These are phyloP conservation scores for Lignosus rhinocerotis DNA, from an alignment of 1,284 basidiomycete species.

Conservation along the genomic window DNA sequence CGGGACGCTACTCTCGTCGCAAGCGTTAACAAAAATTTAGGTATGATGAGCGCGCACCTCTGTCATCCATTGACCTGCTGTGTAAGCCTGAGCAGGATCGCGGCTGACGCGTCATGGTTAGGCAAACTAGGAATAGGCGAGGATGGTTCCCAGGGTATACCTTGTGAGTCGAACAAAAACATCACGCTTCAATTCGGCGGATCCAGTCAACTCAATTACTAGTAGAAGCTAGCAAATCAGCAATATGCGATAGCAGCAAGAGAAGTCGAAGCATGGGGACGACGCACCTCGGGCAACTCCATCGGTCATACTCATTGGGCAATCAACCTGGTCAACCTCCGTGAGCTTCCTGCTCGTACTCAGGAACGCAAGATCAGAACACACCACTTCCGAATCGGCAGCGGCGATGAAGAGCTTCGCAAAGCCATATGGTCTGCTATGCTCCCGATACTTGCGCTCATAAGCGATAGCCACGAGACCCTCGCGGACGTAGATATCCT, in stretches of 20 bases:
- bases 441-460: conserved; percentile 56
- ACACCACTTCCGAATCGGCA: conserved; percentile 63
- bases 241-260: background rate
- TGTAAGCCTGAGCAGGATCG: conserved; percentile 63
- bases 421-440: conserved; percentile 63
- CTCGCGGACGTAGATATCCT: conserved; percentile 67
- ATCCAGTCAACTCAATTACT: conserved; percentile 69
- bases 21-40: background rate
- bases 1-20: conserved; percentile 53
- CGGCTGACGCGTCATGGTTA: conserved; percentile 41
- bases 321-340: conserved; percentile 48
- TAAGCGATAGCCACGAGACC: conserved; percentile 68
- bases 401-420: conserved; percentile 61
- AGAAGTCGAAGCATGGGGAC: background rate
- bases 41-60: conserved; percentile 44
- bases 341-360: background rate
- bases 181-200: conserved; percentile 55
- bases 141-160: conserved; percentile 33
- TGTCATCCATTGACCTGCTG: conserved; percentile 86
- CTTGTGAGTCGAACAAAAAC: conserved; percentile 61
- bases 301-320: conserved; percentile 79
- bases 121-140: background rate
- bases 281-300: conserved; percentile 59
- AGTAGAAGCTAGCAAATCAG: conserved; percentile 34
- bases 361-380: conserved; percentile 18